Conservation (phyloP, 768 basidiomycete genomes). For the Coprinopsis strossmayeri region DNA sequence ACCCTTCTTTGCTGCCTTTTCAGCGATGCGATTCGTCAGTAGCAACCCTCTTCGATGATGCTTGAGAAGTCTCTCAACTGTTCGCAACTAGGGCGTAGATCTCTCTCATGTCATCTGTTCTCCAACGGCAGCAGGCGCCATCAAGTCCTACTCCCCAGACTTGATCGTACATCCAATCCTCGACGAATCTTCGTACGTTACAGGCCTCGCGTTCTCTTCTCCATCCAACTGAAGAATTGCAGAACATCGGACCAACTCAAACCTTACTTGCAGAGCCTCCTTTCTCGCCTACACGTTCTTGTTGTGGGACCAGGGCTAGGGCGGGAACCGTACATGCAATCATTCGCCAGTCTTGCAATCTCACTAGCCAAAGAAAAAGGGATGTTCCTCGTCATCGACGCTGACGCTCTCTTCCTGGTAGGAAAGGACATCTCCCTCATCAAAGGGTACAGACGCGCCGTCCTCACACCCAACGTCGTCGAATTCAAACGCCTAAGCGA, state of each 20-base stretch:
- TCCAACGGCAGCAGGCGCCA: conserved; percentile 83
- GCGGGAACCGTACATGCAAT: conserved; percentile 85
- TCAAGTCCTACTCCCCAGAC: conserved; percentile 97
- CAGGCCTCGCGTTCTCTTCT: not conserved
- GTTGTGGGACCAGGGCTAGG: conserved; percentile 94
- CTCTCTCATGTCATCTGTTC: conserved; percentile 97
- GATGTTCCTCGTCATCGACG: conserved; percentile 92
- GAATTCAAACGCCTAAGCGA: conserved; percentile 87
- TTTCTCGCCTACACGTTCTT: conserved; percentile 86
- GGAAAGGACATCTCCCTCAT: conserved; percentile 70
- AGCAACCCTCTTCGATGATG: not conserved
- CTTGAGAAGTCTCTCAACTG: conserved; percentile 1
- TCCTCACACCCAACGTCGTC: conserved; percentile 91
- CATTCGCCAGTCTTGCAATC: conserved; percentile 71
- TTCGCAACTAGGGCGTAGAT: conserved; percentile 66
- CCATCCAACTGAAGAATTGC: conserved; percentile 1
- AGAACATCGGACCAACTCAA: conserved; percentile 46
- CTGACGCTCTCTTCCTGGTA: conserved; percentile 84
- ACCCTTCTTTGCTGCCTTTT: conserved; percentile 91
- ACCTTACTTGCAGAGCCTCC: conserved; percentile 53
- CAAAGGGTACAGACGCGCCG: conserved; percentile 78
- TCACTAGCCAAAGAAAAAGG: conserved; percentile 61
- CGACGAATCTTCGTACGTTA: conserved; percentile 51
- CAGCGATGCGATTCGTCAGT: conserved; percentile 78
- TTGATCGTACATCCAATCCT: conserved; percentile 96